Conservation (phyloP, 163 green algal species). For the Trebouxiophyceae sp. region DNA sequence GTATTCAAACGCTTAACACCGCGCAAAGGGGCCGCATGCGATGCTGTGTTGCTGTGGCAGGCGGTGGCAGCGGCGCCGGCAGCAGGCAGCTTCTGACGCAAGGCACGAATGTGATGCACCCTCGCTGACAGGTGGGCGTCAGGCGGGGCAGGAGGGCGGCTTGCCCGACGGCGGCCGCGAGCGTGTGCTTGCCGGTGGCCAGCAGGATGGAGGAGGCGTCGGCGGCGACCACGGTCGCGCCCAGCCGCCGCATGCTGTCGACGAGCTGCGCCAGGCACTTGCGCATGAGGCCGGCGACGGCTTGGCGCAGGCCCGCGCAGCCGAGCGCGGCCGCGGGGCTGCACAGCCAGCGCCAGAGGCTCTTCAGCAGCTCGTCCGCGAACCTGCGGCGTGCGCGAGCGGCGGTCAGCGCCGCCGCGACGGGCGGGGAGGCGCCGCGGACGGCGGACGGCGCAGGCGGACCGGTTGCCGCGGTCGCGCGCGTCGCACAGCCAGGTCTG, state of each 20-base stretch:
- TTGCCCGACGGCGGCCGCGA: slow-evolving; percentile 58
- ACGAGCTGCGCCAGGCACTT: slow-evolving; percentile 79
- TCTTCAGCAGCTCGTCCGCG: slow-evolving; percentile 62
- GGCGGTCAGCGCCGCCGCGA: too few relatives aligned
- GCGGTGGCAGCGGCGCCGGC: too few relatives aligned
- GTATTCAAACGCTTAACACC: too few relatives aligned
- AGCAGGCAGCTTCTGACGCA: too few relatives aligned
- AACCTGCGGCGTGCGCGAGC: too few relatives aligned
- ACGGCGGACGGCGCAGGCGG: not conserved
- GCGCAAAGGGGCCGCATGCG: too few relatives aligned
- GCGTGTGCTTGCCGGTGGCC: slow-evolving; percentile 68
- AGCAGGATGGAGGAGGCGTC: slow-evolving; percentile 66
- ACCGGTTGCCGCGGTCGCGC: slow-evolving; percentile 30
- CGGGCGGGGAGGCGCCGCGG: too few relatives aligned
- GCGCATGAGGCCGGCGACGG: slow-evolving; percentile 35
- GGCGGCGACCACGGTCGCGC: slow-evolving; percentile 60
- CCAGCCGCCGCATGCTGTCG: slow-evolving; percentile 47
- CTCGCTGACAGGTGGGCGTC: too few relatives aligned
- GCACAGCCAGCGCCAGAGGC: slow-evolving; percentile 82
- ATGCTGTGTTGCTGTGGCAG: too few relatives aligned
- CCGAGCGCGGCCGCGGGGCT: slow-evolving; percentile 37
- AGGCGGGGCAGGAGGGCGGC: not conserved
- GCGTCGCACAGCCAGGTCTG: slow-evolving; percentile 56
- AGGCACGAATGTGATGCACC: not conserved
- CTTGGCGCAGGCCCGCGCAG: slow-evolving; percentile 47